A percentile compares a stretch with the other conserved stretches of the same genome.
Evolutionary conservation across 768 basidiomycete genomes (phyloP).

Genomic region (Termitomyces sp.): DNA sequence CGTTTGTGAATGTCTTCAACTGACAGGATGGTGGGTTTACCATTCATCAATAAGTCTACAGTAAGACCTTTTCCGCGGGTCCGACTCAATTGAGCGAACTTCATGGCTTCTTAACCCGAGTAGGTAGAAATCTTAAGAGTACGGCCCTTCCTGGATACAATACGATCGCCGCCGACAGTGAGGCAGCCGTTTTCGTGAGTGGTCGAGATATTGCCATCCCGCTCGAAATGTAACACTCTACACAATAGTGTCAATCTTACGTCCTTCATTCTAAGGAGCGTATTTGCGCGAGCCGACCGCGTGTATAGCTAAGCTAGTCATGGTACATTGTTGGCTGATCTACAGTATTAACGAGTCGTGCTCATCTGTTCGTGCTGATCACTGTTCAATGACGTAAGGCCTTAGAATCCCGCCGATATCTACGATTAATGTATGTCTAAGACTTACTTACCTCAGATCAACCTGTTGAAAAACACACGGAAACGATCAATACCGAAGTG

Average conservation of each 20-base stretch:
- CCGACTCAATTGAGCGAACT: not conserved
- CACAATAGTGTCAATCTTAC: no score
- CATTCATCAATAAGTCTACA: no score
- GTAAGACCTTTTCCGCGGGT: not conserved
- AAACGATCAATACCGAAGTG: constrained; percentile 2
- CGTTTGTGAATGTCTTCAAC: no score
- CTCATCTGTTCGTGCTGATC: not conserved
- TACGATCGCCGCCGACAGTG: no score
- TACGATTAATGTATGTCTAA: not conserved
- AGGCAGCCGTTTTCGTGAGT: no score
- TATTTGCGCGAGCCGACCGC: no score
- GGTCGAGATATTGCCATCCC: no score
- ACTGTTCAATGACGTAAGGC: not conserved
- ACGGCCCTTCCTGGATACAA: no score
- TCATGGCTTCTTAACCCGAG: not conserved
- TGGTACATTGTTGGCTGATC: not conserved
- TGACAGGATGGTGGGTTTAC: no score
- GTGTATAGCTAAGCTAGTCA: not conserved
- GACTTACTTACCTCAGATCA: no score
- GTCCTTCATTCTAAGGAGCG: no score
- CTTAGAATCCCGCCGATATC: not conserved
- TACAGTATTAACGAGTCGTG: not conserved
- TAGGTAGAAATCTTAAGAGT: not conserved
- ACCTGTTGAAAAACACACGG: not conserved
- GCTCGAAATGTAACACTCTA: no score